phyloP scores from a whole-genome alignment of 1,139 yeast species.

The Keqinozyma sinolaborantium region DNA sequence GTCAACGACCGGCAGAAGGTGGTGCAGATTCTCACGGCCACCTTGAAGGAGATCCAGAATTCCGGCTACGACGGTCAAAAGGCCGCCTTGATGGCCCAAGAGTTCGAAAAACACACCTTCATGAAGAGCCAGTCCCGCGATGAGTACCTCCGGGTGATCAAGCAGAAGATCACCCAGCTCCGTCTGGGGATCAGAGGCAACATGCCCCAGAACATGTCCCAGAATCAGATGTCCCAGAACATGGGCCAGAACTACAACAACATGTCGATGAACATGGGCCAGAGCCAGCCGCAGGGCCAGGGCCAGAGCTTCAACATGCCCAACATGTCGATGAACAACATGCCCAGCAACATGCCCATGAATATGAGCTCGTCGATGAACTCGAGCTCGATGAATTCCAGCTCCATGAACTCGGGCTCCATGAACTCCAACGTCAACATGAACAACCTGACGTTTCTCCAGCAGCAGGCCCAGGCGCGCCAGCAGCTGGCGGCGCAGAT shows the following conservation, averaged over 20 bases:
- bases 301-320: conserved; percentile 3
- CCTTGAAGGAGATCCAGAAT: conserved; percentile 38
- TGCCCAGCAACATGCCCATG: conserved; percentile 1
- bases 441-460: conserved; percentile 27
- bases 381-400: conserved; percentile 2
- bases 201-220: conserved; percentile 2
- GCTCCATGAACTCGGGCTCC: conserved; percentile 6
- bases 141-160: conserved; percentile 37
- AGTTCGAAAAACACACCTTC: conserved; percentile 42
- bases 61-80: conserved; percentile 34
- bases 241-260: conserved; percentile 3
- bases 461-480: conserved; percentile 51
- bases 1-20: conserved; percentile 42
- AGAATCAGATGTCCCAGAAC: conserved; percentile 1
- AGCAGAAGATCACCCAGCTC: conserved; percentile 39
- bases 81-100: conserved; percentile 41
- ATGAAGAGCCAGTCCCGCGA: conserved; percentile 36
- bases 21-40: conserved; percentile 35
- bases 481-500: conserved; percentile 40
- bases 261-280: conserved; percentile 9
- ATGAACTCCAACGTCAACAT: conserved; percentile 7
- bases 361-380: not conserved
- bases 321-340: not conserved
- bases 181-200: conserved; percentile 17
- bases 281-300: conserved; percentile 3